Base-by-base conservation (phyloP, 1,284 basidiomycete species). In the Abortiporus biennis region DNA sequence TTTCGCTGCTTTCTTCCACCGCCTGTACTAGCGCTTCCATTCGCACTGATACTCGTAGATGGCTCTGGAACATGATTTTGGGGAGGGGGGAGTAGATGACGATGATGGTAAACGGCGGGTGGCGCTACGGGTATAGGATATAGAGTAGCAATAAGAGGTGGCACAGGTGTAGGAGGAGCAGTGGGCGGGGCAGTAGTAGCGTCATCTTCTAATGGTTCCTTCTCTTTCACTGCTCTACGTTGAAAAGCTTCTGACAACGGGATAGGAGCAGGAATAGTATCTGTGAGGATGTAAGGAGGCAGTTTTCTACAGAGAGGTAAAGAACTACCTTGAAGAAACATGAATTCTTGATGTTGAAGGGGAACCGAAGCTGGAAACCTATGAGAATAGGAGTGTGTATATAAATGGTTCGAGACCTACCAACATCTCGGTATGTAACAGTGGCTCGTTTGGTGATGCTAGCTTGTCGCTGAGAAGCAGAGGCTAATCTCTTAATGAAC, bases 381-480 rank as follows among this genome's bases (percentile, higher is more conserved):
- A 47, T 30, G 19, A 40, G 42, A 42, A 38, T 55, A 36, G 38
- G 34, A 35, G 22, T 36, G 44, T 44, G 20, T 44, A 27, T 44
- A 20, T 22, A 38, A 16, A 36, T 9, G 29, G 32, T 54, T 15
- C 36, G 12, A 31, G 9, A 57, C 77, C 44, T 46, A 88, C 85
- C 78, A 68, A 86, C 73, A 54, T 88, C 84, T 25, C 67, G 67
- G 50, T 86, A 87, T 38, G 69, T 69, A n/a, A 87, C 62, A 13
- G 62, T 63, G 35, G 62, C 71, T 46, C 81, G 72, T 44, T 67
- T 66, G 36, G 77, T 70, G 16, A 64, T 60, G 44, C 59, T 64
- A 24, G 82, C 78, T 52, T 78, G 70, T 41, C 68, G 65, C 45
- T 80, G 70, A 9, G 77, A 79, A 19, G 77, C 76, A 55, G 72